Percentiles rank a stretch among this genome's conserved stretches.
Conservation (phyloP, 169 alveolate species). For the Cryptosporidium canis region DNA sequence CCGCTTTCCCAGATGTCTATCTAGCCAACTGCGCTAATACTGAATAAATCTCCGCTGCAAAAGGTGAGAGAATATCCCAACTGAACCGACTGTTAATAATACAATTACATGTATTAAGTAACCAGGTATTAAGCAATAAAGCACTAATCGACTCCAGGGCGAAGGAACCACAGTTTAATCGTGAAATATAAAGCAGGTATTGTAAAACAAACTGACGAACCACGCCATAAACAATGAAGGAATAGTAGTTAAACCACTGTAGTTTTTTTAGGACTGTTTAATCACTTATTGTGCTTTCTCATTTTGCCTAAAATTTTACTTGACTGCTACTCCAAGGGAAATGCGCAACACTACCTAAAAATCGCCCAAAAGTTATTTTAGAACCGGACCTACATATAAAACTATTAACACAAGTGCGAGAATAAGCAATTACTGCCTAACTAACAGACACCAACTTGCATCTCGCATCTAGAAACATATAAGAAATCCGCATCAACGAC, state of each 20-base stretch:
- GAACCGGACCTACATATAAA: no score
- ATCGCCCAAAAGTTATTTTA: no score
- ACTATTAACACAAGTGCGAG: no score
- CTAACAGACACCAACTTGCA: no score
- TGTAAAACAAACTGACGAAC: neutral
- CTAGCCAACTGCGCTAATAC: neutral
- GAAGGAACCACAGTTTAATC: no score
- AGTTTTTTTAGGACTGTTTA: neutral
- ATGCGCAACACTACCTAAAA: no score
- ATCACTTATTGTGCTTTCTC: neutral
- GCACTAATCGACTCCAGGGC: neutral
- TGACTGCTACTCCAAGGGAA: no score
- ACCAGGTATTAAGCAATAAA: neutral
- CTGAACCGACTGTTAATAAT: no score
- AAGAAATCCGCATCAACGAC: no score
- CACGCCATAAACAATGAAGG: neutral
- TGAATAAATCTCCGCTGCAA: neutral
- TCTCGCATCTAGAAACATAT: no score
- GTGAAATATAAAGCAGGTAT: neutral
- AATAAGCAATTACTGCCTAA: no score
- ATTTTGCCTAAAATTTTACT: neutral
- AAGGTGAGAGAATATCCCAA: neutral
- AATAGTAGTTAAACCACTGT: neutral
- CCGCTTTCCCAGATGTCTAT: neutral
- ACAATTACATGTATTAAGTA: no score